These are phyloP conservation scores for Verticillium tricorpus DNA, from an alignment of 2,329 filamentous ascomycete genomes.

Conservation along the genomic window DNA sequence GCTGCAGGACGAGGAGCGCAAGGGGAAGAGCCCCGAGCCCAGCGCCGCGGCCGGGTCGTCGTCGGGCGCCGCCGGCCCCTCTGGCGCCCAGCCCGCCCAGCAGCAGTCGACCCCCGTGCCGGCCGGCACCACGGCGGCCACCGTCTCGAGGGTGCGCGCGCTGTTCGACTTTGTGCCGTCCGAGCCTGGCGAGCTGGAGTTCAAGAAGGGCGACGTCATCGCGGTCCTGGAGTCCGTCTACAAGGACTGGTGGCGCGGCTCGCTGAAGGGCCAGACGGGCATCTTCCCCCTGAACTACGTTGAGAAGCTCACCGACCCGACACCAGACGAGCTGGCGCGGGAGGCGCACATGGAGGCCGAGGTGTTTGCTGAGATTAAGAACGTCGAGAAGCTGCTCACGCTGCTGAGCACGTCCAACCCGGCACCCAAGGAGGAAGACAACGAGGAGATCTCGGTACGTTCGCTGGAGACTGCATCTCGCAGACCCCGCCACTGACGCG, in stretches of 20 bases:
- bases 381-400: conserved; percentile 70
- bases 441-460: conserved; percentile 87
- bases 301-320: conserved; percentile 93
- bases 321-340: conserved; percentile 85
- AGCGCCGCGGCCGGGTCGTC: conserved; percentile 30
- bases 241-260: conserved; percentile 99
- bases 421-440: conserved; percentile 79
- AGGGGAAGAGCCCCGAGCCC: conserved; percentile 41
- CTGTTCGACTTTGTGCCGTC: conserved; percentile 93
- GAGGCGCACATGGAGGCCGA: conserved; percentile 91
- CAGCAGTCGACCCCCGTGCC: conserved; percentile 54
- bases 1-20: conserved; percentile 76
- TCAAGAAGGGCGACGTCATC: conserved; percentile 95
- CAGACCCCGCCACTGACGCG: conserved; percentile 23
- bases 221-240: conserved; percentile 96
- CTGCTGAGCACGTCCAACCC: conserved; percentile 83
- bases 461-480: neutral
- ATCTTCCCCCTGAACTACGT: conserved; percentile 99
- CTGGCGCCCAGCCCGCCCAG: conserved; percentile 26
- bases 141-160: conserved; percentile 88
- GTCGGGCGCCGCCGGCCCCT: conserved; percentile 21
- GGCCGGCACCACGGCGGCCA: conserved; percentile 89
- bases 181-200: conserved; percentile 90
- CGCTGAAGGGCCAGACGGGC: conserved; percentile 86
- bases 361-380: conserved; percentile 62